Conservation (phyloP, 805 yeast genomes). For the Limtongia smithiae region DNA sequence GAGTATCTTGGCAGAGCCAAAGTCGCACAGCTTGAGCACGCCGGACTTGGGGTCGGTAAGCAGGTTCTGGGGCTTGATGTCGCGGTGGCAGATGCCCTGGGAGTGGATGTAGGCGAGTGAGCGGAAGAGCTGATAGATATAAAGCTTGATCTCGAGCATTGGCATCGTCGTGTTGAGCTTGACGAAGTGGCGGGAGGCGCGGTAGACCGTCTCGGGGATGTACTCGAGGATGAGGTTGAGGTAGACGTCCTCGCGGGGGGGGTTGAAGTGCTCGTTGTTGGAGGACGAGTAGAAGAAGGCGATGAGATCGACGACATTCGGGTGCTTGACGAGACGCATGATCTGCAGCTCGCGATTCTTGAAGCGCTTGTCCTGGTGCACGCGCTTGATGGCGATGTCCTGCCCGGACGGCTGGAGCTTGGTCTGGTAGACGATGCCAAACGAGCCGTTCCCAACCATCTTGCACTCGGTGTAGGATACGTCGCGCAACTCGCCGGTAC, state of each 20-base stretch:
- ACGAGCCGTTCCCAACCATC: slow-evolving; percentile 98
- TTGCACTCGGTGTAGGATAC: slow-evolving; percentile 77
- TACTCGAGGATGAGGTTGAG: slow-evolving; percentile 85
- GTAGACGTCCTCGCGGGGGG: slow-evolving; percentile 76
- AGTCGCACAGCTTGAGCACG: slow-evolving; percentile 87
- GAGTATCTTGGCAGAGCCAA: slow-evolving; percentile 90
- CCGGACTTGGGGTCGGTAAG: slow-evolving; percentile 83
- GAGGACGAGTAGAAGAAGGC: slow-evolving; percentile 79
- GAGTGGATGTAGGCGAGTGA: slow-evolving; percentile 76
- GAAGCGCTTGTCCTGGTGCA: slow-evolving; percentile 92
- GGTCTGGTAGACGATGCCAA: slow-evolving; percentile 95
- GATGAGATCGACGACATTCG: slow-evolving; percentile 80
- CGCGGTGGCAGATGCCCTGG: slow-evolving; percentile 77
- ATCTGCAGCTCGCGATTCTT: slow-evolving; percentile 95
- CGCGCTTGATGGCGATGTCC: slow-evolving; percentile 89
- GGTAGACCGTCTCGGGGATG: slow-evolving; percentile 93
- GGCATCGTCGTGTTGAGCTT: slow-evolving; percentile 72
- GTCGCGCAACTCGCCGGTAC: slow-evolving; percentile 56
- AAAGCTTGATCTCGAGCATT: slow-evolving; percentile 76
- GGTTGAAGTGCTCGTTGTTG: slow-evolving; percentile 22
- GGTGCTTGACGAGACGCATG: slow-evolving; percentile 84
- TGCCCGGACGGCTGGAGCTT: slow-evolving; percentile 68
- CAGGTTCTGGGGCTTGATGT: slow-evolving; percentile 85
- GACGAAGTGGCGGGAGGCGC: slow-evolving; percentile 74
- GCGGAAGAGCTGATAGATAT: slow-evolving; percentile 76